Percentiles rank a stretch among this genome's conserved stretches.
phyloP scores from a whole-genome alignment of 805 yeast genomes.

The Grigorovia transvaalensis region DNA sequence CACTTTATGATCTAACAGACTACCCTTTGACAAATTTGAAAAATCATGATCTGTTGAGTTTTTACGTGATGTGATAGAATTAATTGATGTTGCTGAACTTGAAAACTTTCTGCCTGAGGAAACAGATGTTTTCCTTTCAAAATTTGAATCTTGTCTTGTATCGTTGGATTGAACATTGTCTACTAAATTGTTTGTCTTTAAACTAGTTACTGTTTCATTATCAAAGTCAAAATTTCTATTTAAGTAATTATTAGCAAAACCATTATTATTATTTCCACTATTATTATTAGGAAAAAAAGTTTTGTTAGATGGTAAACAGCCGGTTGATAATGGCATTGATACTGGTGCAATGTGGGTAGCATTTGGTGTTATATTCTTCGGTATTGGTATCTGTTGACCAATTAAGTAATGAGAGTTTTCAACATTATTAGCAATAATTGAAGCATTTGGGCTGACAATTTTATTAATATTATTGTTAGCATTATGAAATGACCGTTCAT shows the following conservation, averaged over 20 bases:
- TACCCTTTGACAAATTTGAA: not conserved
- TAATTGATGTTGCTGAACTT: not conserved
- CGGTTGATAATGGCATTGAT: too few species aligned
- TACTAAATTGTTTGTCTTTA: too few species aligned
- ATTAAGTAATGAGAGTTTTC: too few species aligned
- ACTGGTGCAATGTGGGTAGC: not conserved
- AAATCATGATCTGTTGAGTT: not conserved
- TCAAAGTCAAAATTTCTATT: not conserved
- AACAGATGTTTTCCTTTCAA: not conserved
- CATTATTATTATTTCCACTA: too few species aligned
- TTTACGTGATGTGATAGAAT: not conserved
- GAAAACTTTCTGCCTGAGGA: not conserved
- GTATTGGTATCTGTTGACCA: not conserved
- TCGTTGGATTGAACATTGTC: not conserved
- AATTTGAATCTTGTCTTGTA: not conserved
- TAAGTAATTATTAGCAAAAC: too few species aligned
- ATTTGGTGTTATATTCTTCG: not conserved
- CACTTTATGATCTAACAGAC: not conserved
- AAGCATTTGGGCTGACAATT: not conserved
- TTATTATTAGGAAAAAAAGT: too few species aligned
- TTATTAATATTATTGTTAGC: too few species aligned
- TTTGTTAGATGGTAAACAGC: too few species aligned
- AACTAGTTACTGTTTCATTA: not conserved
- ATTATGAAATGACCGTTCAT: not conserved
- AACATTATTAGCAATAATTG: too few species aligned